These are phyloP conservation scores for Candida berthetii DNA, from an alignment of 805 yeast species.

Conservation along the genomic window DNA sequence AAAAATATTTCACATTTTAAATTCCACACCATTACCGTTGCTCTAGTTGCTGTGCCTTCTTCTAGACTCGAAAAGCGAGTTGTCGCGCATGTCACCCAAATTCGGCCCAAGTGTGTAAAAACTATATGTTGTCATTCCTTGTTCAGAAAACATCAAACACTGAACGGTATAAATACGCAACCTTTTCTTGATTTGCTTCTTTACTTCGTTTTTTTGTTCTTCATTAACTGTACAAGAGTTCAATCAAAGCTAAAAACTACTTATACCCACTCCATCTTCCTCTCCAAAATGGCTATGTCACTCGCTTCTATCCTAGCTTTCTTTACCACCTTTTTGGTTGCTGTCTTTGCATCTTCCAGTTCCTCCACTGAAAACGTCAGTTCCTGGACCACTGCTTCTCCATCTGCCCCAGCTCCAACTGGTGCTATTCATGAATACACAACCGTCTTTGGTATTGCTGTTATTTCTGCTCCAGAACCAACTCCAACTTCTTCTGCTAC, in stretches of 20 bases:
- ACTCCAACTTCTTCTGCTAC: constrained; percentile 11
- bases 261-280: background rate
- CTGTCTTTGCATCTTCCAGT: constrained; percentile 20
- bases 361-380: constrained; percentile 28
- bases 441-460: constrained; percentile 40
- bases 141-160: background rate
- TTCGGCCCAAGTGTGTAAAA: background rate
- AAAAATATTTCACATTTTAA: too few species aligned
- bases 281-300: background rate
- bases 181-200: too few species aligned
- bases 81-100: background rate
- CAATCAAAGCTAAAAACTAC: background rate
- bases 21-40: background rate
- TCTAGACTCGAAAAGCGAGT: background rate
- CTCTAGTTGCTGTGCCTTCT: background rate
- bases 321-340: background rate
- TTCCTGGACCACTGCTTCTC: constrained; percentile 20
- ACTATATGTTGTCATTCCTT: background rate
- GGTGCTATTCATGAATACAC: constrained; percentile 25
- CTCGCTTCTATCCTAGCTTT: background rate
- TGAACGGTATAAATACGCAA: background rate
- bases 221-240: background rate
- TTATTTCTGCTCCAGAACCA: constrained; percentile 13
- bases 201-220: too few species aligned
- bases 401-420: constrained; percentile 36